Percentiles rank a stretch among this genome's conserved stretches.
Conservation (phyloP, 1,139 yeast genomes). For the Blastobotrys aristatus region DNA sequence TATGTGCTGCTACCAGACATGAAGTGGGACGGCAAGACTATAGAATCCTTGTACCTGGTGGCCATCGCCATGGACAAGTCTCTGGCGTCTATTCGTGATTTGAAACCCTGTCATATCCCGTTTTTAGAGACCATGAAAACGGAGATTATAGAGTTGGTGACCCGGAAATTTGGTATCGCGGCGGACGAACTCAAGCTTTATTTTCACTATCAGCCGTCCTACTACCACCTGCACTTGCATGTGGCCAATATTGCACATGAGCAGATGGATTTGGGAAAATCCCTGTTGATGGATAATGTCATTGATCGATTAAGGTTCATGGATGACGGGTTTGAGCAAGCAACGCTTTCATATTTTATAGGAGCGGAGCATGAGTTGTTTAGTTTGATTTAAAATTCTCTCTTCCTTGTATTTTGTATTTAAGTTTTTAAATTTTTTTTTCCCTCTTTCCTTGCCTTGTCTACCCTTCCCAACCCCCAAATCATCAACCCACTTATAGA, state of each 20-base stretch:
- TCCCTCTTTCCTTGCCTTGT: neutral
- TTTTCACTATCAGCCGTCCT: constrained; percentile 92
- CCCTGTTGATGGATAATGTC: constrained; percentile 73
- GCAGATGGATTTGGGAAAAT: constrained; percentile 80
- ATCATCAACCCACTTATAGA: too few relatives aligned
- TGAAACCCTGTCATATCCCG: constrained; percentile 52
- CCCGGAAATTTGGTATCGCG: constrained; percentile 42
- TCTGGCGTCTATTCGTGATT: constrained; percentile 72
- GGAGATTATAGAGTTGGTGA: constrained; percentile 46
- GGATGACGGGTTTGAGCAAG: constrained; percentile 45
- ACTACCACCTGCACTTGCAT: constrained; percentile 91
- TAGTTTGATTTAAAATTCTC: constrained; percentile 27
- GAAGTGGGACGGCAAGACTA: constrained; percentile 81
- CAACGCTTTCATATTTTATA: constrained; percentile 50
- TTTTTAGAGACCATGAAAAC: constrained; percentile 48
- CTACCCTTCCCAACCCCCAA: neutral
- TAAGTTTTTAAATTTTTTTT: neutral
- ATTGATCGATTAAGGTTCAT: constrained; percentile 60
- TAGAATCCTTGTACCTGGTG: constrained; percentile 69
- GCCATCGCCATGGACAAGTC: constrained; percentile 71
- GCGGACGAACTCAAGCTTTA: constrained; percentile 61
- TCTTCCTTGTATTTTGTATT: neutral
- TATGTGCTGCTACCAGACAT: constrained; percentile 41
- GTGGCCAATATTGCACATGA: constrained; percentile 71
- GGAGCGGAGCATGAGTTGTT: constrained; percentile 81